These are phyloP conservation scores for Yarrowia galli DNA, from an alignment of 1,139 yeast species.

Conservation along the genomic window DNA sequence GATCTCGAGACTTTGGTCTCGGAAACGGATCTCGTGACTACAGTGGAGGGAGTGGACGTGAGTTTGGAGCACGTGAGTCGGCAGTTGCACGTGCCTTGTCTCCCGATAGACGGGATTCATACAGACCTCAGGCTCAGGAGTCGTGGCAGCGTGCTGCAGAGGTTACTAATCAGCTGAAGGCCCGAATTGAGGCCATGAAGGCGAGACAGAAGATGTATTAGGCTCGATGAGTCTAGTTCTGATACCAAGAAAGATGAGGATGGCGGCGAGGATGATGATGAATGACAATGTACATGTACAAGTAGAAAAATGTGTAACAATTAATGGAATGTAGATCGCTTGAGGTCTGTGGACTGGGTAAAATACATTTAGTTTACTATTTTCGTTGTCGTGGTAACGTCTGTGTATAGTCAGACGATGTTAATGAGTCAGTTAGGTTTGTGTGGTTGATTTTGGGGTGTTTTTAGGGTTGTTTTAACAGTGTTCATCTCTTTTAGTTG, in stretches of 20 bases:
- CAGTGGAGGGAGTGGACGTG: constrained; percentile 2
- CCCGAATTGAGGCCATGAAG: constrained; percentile 88
- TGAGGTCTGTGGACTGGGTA: background rate
- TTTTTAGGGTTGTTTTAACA: too few species aligned
- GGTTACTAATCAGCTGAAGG: constrained; percentile 83
- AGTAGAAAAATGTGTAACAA: background rate
- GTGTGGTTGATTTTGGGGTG: background rate
- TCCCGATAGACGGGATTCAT: constrained; percentile 31
- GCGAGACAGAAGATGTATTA: constrained; percentile 51
- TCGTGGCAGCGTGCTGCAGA: constrained; percentile 92
- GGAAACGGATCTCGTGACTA: constrained; percentile 21
- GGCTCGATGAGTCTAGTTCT: background rate
- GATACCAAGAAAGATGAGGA: background rate
- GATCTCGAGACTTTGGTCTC: constrained; percentile 1
- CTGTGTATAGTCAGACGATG: background rate
- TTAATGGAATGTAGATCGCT: background rate
- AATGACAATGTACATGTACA: constrained; percentile 6
- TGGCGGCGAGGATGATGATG: background rate
- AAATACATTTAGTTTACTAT: background rate
- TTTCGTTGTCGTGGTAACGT: background rate
- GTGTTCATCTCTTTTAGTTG: background rate
- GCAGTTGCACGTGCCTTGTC: constrained; percentile 7
- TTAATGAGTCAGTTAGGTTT: background rate
- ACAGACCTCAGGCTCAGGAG: constrained; percentile 53
- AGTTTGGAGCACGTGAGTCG: constrained; percentile 26